These are phyloP conservation scores for Metschnikowia santaceciliae DNA, from an alignment of 805 yeast species.

Conservation along the genomic window DNA sequence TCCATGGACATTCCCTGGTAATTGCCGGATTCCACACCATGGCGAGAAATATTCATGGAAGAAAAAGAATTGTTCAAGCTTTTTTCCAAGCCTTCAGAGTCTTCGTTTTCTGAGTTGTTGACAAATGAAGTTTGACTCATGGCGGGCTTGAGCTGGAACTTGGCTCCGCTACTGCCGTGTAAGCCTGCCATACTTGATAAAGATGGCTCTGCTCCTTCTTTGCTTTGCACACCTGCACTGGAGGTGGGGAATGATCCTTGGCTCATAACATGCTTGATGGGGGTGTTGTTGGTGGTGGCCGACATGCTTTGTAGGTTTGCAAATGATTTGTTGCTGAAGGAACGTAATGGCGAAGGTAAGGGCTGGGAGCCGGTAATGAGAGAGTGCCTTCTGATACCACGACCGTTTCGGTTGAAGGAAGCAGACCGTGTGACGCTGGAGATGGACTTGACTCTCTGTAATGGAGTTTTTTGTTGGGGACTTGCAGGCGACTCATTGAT, in stretches of 20 bases:
- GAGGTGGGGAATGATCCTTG: constrained; percentile 15
- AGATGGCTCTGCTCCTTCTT: neutral
- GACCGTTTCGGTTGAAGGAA: constrained; percentile 39
- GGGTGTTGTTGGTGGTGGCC: constrained; percentile 39
- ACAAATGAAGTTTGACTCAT: constrained; percentile 11
- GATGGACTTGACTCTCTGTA: constrained; percentile 15
- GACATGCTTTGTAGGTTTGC: constrained; percentile 33
- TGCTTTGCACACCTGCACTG: neutral
- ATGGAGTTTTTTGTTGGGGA: constrained; percentile 10
- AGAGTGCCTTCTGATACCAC: constrained; percentile 66
- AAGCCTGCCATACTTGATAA: constrained; percentile 1
- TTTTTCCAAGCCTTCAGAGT: constrained; percentile 19
- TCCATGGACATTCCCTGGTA: constrained; percentile 9
- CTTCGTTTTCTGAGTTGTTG: constrained; percentile 16
- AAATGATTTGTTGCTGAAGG: constrained; percentile 41
- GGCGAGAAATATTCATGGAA: constrained; percentile 37
- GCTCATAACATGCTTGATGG: constrained; percentile 23
- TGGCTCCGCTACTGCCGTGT: neutral
- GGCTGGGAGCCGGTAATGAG: constrained; percentile 91
- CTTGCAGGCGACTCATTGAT: constrained; percentile 7
- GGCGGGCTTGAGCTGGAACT: constrained; percentile 8
- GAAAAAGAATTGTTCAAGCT: constrained; percentile 36
- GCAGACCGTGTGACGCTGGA: constrained; percentile 26
- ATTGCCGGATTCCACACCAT: constrained; percentile 18
- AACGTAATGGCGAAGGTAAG: constrained; percentile 78